These are phyloP conservation scores for Chrysophaeum taylorii DNA, from an alignment of 352 stramenopile genomes.

Conservation along the genomic window DNA sequence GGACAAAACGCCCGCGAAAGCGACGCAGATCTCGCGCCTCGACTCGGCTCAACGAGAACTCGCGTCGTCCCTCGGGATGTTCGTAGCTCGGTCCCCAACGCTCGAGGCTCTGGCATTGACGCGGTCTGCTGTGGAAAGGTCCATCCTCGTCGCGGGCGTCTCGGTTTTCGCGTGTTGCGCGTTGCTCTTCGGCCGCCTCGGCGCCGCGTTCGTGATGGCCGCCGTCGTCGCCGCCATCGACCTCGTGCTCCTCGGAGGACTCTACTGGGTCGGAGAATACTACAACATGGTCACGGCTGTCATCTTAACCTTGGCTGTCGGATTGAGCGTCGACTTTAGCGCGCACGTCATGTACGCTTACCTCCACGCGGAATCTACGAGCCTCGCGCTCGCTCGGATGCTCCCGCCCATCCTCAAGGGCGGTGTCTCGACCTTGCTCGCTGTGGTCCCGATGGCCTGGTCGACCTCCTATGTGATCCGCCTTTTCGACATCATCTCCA, in stretches of 20 bases:
- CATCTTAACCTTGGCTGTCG: conserved; percentile 6
- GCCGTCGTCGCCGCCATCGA: not conserved
- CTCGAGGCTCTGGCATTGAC: not conserved
- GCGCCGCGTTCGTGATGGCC: not conserved
- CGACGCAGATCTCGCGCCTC: too few relatives aligned
- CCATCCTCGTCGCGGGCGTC: not conserved
- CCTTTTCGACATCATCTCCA: not conserved
- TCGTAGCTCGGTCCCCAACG: not conserved
- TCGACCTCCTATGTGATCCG: not conserved
- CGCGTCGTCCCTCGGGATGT: not conserved
- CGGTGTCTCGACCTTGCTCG: not conserved
- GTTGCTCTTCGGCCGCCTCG: not conserved
- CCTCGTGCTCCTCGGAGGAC: not conserved
- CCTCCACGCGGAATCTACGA: conserved; percentile 11
- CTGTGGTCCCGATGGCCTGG: not conserved
- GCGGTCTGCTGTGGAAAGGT: not conserved
- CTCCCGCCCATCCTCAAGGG: not conserved
- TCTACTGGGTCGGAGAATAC: conserved; percentile 2
- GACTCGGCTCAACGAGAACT: too few relatives aligned
- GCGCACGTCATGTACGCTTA: conserved; percentile 25
- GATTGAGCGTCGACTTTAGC: conserved; percentile 23
- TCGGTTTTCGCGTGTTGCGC: not conserved
- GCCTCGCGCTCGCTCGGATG: not conserved
- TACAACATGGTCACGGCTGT: conserved; percentile 1
- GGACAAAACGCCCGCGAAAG: too few relatives aligned